These are phyloP conservation scores for Colletotrichum kahawae DNA, from an alignment of 2,329 filamentous ascomycete species.

Conservation along the genomic window DNA sequence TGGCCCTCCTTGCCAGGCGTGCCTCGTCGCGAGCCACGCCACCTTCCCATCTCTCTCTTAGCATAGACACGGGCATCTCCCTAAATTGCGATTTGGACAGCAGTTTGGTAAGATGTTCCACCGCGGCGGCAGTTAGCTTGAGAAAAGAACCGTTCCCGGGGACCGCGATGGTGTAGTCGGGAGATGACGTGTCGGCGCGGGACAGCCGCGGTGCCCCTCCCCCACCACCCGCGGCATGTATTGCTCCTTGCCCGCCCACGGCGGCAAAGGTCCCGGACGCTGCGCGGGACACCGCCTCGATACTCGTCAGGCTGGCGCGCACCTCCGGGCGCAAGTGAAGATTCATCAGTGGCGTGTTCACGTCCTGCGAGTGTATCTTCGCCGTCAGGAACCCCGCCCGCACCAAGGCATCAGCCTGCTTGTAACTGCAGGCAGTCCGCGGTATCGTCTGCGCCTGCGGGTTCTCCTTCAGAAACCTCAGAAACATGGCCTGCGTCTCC, in stretches of 20 bases:
- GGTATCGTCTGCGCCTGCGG: constrained; percentile 44
- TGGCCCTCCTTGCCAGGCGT: constrained; percentile 51
- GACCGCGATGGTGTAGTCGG: constrained; percentile 62
- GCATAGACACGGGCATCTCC: constrained; percentile 65
- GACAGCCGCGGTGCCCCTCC: constrained; percentile 41
- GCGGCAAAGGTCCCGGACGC: constrained; percentile 73
- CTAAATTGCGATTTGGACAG: constrained; percentile 64
- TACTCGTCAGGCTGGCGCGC: constrained; percentile 60
- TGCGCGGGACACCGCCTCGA: constrained; percentile 67
- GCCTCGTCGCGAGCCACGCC: constrained; percentile 56
- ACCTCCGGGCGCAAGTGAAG: constrained; percentile 56
- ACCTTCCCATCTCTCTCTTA: constrained; percentile 75
- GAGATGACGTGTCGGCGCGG: constrained; percentile 23
- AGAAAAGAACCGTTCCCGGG: constrained; percentile 72
- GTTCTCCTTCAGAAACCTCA: constrained; percentile 54
- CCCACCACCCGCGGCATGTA: constrained; percentile 67
- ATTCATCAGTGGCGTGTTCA: constrained; percentile 34
- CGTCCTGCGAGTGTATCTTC: constrained; percentile 23
- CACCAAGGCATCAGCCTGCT: constrained; percentile 63
- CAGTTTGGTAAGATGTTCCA: constrained; percentile 65
- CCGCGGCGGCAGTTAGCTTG: constrained; percentile 65
- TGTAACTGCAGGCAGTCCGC: background rate
- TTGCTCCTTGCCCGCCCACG: constrained; percentile 70
- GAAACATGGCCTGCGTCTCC: constrained; percentile 55
- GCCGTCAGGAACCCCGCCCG: constrained; percentile 71